Conservation (phyloP, 2,329 filamentous ascomycete genomes). For the Pyrenochaeta sp. region DNA sequence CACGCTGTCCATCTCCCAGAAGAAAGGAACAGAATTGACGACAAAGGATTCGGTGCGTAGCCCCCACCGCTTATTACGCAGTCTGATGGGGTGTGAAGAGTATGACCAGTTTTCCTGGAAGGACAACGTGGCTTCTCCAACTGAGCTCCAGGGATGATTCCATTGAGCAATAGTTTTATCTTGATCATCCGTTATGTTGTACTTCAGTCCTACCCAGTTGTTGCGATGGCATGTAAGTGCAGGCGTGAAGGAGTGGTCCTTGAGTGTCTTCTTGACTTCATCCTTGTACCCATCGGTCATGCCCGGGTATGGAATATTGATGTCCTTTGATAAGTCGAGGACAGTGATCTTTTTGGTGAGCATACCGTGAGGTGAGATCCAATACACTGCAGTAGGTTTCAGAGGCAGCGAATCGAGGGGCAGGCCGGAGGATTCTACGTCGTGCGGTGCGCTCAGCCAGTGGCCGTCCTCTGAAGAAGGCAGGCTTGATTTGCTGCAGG, state of each 20-base stretch:
- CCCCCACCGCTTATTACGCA: conserved; percentile 23
- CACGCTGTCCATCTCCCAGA: conserved; percentile 29
- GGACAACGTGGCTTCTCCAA: conserved; percentile 23
- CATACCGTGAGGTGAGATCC: conserved; percentile 27
- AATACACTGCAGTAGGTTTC: conserved; percentile 27
- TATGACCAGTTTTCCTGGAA: conserved; percentile 25
- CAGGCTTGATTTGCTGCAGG: conserved; percentile 1
- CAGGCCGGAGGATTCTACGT: conserved; percentile 8
- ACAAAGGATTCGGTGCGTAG: conserved; percentile 27
- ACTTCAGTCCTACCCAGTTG: conserved; percentile 24
- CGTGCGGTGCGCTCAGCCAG: conserved; percentile 21
- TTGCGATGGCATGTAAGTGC: conserved; percentile 14
- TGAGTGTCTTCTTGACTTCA: conserved; percentile 20
- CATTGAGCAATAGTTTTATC: conserved; percentile 21
- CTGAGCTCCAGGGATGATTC: conserved; percentile 25
- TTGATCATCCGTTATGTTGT: conserved; percentile 21
- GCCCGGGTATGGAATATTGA: conserved; percentile 23
- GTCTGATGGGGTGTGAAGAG: conserved; percentile 18
- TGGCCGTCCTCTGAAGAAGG: conserved; percentile 7
- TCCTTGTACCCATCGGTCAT: conserved; percentile 26
- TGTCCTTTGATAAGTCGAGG: conserved; percentile 25
- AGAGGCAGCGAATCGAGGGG: conserved; percentile 23
- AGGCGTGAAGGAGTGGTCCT: conserved; percentile 28
- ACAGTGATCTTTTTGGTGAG: conserved; percentile 25
- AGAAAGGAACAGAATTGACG: conserved; percentile 20